Conservation (phyloP, 352 stramenopile genomes). For the Globisporangium abappressorium region DNA sequence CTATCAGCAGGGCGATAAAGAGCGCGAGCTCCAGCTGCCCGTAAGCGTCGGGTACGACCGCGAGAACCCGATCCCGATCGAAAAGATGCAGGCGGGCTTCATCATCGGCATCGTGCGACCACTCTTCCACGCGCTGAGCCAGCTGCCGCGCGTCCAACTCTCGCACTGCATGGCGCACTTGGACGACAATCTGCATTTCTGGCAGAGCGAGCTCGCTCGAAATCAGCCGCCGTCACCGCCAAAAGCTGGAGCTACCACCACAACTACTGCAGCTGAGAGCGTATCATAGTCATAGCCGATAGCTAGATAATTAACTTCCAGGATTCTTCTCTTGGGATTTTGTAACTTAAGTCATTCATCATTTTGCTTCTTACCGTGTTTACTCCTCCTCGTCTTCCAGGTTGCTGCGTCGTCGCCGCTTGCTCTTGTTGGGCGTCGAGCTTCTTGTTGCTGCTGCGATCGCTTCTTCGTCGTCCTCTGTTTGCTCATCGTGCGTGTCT, state of each 20-base stretch:
- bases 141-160: conserved; percentile 49
- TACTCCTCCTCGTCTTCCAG: conserved; percentile 7
- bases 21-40: conserved; percentile 81
- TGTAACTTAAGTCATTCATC: conserved; percentile 8
- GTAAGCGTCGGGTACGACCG: conserved; percentile 91
- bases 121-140: conserved; percentile 58
- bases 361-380: conserved; percentile 1
- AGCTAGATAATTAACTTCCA: background rate
- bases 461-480: conserved; percentile 4
- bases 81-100: conserved; percentile 92
- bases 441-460: background rate
- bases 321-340: background rate
- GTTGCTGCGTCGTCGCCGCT: conserved; percentile 7
- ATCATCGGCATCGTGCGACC: conserved; percentile 91
- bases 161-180: conserved; percentile 63
- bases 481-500: conserved; percentile 13
- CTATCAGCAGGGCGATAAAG: conserved; percentile 93
- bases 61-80: conserved; percentile 76
- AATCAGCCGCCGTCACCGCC: conserved; percentile 25
- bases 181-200: conserved; percentile 62
- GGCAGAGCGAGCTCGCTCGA: conserved; percentile 62
- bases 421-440: background rate
- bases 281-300: conserved; percentile 1
- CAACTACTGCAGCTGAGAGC: conserved; percentile 11
- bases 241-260: conserved; percentile 11